Percentiles rank a stretch among this genome's conserved stretches.
These are phyloP conservation scores for Lonicera japonica DNA, from an alignment of 129 eudicot species.

Conservation along the genomic window DNA sequence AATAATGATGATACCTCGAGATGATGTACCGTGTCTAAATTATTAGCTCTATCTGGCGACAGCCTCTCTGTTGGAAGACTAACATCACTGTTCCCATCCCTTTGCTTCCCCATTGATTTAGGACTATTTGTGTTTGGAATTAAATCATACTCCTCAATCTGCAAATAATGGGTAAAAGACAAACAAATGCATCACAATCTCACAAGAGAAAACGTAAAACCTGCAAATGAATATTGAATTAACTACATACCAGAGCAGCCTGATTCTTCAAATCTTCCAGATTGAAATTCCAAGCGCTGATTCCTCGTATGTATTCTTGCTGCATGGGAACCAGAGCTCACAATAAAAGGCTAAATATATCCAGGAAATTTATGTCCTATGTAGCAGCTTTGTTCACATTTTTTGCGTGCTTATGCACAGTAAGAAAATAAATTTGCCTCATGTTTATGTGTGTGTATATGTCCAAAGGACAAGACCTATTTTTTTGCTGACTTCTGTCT, in stretches of 20 bases:
- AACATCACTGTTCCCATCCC: constrained; percentile 35
- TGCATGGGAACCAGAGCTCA: constrained; percentile 33
- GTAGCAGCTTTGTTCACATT: neutral
- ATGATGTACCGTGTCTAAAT: constrained; percentile 34
- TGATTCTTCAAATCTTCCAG: constrained; percentile 95
- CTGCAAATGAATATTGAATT: constrained; percentile 7
- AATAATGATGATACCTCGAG: constrained; percentile 49
- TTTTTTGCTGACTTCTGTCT: no score
- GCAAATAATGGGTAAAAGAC: constrained; percentile 18
- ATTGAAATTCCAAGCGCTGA: constrained; percentile 97
- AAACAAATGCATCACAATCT: neutral
- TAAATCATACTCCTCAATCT: constrained; percentile 72
- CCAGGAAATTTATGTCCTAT: neutral
- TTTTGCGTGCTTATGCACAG: neutral
- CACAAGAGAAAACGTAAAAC: neutral
- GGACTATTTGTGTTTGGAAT: constrained; percentile 32
- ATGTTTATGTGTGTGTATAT: no score
- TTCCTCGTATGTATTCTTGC: constrained; percentile 97
- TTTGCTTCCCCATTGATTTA: constrained; percentile 35
- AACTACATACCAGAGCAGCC: constrained; percentile 76
- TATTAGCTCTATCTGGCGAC: constrained; percentile 32
- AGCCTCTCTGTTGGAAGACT: constrained; percentile 26
- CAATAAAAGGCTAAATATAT: neutral
- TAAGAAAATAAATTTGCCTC: neutral
- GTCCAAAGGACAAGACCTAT: no score